Evolutionary conservation across 805 yeast species (phyloP).

Genomic region (Zygoascus flipseniorum): DNA sequence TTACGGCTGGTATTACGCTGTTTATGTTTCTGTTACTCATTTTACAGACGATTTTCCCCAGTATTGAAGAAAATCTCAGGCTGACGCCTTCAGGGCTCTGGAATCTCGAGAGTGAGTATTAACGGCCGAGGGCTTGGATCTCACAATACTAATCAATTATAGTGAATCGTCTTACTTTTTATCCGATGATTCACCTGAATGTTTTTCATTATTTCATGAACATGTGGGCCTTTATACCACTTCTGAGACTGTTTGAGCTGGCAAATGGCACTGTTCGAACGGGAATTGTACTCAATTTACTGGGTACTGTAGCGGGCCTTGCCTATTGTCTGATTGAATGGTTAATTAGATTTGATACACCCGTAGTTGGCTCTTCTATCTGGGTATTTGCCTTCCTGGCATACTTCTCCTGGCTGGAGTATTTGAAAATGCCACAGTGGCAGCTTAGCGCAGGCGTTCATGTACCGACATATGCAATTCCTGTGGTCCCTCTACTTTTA

Average conservation of each 20-base stretch:
- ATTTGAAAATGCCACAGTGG: conserved; percentile 22
- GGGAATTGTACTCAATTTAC: conserved; percentile 65
- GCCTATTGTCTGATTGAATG: conserved; percentile 40
- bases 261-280: conserved; percentile 78
- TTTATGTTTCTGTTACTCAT: conserved; percentile 14
- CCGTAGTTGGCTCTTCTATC: conserved; percentile 64
- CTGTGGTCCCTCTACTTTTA: conserved; percentile 44
- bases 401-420: conserved; percentile 47
- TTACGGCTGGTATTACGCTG: conserved; percentile 18
- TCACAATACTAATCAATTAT: neutral
- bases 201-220: conserved; percentile 56
- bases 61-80: conserved; percentile 33
- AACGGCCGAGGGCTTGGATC: neutral
- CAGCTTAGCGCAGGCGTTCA: conserved; percentile 22
- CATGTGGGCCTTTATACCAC: conserved; percentile 45
- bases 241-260: conserved; percentile 58
- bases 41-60: conserved; percentile 8
- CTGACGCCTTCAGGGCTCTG: conserved; percentile 51
- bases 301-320: conserved; percentile 63
- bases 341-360: conserved; percentile 41
- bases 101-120: conserved; percentile 31
- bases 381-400: conserved; percentile 63
- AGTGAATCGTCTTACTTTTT: conserved; percentile 53
- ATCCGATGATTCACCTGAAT: conserved; percentile 61
- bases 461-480: conserved; percentile 53